phyloP scores from a whole-genome alignment of 2,329 filamentous ascomycete species.

The Paraphaeosphaeria sporulosa region DNA sequence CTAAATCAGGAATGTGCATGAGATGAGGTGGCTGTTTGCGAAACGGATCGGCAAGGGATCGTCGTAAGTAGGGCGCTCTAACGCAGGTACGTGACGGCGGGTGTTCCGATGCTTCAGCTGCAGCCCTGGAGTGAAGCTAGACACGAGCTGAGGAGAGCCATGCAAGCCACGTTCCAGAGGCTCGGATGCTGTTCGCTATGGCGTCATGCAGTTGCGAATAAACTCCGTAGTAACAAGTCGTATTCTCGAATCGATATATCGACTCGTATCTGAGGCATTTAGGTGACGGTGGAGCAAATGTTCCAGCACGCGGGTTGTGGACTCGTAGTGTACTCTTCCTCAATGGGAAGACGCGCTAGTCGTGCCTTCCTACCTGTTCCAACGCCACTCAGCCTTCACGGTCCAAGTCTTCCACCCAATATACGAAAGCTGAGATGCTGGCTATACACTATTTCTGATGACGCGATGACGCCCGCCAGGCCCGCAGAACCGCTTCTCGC shows the following conservation, averaged over 20 bases:
- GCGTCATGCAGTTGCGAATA: not conserved
- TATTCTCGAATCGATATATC: not conserved
- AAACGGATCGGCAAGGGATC: not conserved
- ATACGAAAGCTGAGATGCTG: not conserved
- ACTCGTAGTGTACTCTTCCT: not conserved
- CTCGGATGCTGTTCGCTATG: not conserved
- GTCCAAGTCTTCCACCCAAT: not conserved
- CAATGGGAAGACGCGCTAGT: not conserved
- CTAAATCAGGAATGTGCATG: not conserved
- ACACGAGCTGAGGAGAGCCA: not conserved
- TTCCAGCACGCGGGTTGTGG: too few species aligned
- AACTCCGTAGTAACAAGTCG: not conserved
- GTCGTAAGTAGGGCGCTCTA: not conserved
- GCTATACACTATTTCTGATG: not conserved
- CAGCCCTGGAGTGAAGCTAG: not conserved
- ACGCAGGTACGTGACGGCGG: slow-evolving; percentile 8
- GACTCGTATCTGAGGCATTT: not conserved
- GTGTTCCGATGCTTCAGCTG: not conserved
- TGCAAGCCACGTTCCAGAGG: slow-evolving; percentile 6
- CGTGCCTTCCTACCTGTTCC: not conserved
- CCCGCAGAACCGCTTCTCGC: slow-evolving; percentile 31
- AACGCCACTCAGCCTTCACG: not conserved
- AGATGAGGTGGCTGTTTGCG: not conserved
- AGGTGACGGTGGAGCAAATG: not conserved
- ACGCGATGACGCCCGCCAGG: not conserved